Percentiles rank a stretch among this genome's conserved stretches.
phyloP scores from a whole-genome alignment of 2,329 filamentous ascomycete genomes.

The Alternaria brassicae region DNA sequence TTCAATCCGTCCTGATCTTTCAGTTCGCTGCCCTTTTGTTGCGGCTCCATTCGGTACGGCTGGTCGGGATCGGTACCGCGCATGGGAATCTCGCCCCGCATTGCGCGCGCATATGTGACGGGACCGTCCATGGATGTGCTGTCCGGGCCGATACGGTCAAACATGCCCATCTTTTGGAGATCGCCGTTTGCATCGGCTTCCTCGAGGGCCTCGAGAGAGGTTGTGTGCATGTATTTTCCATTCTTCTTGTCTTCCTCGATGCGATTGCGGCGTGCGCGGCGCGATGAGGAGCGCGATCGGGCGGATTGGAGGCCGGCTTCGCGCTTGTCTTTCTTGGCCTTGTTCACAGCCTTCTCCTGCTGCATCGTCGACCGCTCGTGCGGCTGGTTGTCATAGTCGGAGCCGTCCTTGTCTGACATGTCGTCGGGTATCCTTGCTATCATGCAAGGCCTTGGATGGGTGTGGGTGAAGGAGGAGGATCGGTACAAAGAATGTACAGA shows the following conservation, averaged over 20 bases:
- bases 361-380: slow-evolving; percentile 54
- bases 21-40: slow-evolving; percentile 52
- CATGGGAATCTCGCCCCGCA: slow-evolving; percentile 63
- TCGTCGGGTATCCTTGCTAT: slow-evolving; percentile 24
- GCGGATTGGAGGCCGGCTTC: slow-evolving; percentile 52
- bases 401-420: slow-evolving; percentile 43
- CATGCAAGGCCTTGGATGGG: slow-evolving; percentile 20
- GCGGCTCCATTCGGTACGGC: slow-evolving; percentile 52
- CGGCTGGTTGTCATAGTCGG: slow-evolving; percentile 39
- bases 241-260: slow-evolving; percentile 55
- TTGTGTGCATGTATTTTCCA: slow-evolving; percentile 61
- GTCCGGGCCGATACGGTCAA: slow-evolving; percentile 64
- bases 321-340: slow-evolving; percentile 49
- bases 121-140: slow-evolving; percentile 64
- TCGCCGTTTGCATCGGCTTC: slow-evolving; percentile 61
- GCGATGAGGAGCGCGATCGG: slow-evolving; percentile 56
- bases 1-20: slow-evolving; percentile 71
- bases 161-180: slow-evolving; percentile 57
- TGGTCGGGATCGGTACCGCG: slow-evolving; percentile 60
- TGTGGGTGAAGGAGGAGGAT: background rate
- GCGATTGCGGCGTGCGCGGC: slow-evolving; percentile 56
- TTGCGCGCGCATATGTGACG: slow-evolving; percentile 61
- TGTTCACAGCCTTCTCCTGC: slow-evolving; percentile 56
- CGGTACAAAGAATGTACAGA: background rate
- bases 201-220: slow-evolving; percentile 57